Evolutionary conservation across 257 asterid species (phyloP).

Genomic region (Primulina tabacum): DNA sequence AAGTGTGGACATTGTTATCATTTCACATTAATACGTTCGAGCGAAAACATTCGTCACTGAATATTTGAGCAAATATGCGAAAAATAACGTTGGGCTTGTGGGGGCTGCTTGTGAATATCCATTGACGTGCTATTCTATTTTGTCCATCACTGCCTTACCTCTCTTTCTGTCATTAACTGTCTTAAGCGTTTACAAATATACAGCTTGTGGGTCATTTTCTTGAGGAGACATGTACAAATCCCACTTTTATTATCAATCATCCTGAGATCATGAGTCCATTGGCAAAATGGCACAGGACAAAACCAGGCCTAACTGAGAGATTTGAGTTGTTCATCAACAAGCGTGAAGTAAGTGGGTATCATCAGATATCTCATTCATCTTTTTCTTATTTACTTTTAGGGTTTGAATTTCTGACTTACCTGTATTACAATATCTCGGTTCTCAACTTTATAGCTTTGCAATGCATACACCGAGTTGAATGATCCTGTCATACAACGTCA

Average conservation of each 20-base stretch:
- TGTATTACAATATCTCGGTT: background rate
- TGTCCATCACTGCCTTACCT: background rate
- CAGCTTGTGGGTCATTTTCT: conserved; percentile 94
- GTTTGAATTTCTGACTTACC: background rate
- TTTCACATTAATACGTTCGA: background rate
- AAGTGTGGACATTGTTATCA: background rate
- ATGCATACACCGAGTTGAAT: conserved; percentile 94
- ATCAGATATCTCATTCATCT: background rate
- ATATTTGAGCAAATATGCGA: no score
- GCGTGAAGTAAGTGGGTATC: conserved; percentile 53
- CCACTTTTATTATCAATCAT: conserved; percentile 81
- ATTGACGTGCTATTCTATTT: background rate
- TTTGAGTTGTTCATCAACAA: conserved; percentile 88
- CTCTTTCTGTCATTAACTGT: background rate
- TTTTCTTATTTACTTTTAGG: background rate
- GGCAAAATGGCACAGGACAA: conserved; percentile 95
- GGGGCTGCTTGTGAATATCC: background rate
- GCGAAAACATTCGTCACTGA: background rate
- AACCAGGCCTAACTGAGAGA: conserved; percentile 77
- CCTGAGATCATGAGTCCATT: conserved; percentile 94
- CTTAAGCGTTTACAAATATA: conserved; percentile 10
- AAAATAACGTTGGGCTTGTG: background rate
- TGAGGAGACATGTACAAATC: conserved; percentile 75
- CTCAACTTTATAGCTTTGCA: conserved; percentile 54
- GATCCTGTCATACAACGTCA: conserved; percentile 95